These are phyloP conservation scores for Daldinia bambusicola DNA, from an alignment of 495 filamentous ascomycete species.

Conservation along the genomic window DNA sequence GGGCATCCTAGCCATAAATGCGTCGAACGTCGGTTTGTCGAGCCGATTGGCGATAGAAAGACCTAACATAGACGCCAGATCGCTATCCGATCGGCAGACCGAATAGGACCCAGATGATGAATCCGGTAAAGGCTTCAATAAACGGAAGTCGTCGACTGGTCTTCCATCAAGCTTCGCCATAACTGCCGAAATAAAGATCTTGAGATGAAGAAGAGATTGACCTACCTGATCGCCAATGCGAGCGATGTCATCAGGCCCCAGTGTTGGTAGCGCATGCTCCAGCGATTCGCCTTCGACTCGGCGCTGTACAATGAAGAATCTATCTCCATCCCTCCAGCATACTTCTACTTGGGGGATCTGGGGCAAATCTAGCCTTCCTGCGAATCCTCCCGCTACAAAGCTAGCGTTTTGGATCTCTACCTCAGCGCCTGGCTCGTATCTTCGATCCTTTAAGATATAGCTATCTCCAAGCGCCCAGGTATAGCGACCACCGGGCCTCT, in stretches of 20 bases:
- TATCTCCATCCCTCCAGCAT: constrained; percentile 7
- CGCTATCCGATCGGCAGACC: constrained; percentile 5
- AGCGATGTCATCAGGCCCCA: constrained; percentile 5
- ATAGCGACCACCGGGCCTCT: background rate
- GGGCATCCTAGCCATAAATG: constrained; percentile 29
- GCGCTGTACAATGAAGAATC: constrained; percentile 4
- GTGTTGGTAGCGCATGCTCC: background rate
- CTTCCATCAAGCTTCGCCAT: constrained; percentile 17
- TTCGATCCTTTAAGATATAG: constrained; percentile 6
- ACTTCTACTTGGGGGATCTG: background rate
- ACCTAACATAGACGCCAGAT: constrained; percentile 8
- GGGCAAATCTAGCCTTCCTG: background rate
- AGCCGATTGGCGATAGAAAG: background rate
- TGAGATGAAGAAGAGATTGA: constrained; percentile 9
- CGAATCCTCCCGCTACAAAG: background rate
- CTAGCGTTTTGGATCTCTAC: constrained; percentile 12
- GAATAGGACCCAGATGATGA: background rate
- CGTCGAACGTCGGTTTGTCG: background rate
- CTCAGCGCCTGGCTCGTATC: constrained; percentile 4
- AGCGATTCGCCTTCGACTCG: constrained; percentile 13
- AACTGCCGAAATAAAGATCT: background rate
- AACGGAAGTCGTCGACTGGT: constrained; percentile 1
- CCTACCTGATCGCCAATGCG: constrained; percentile 18
- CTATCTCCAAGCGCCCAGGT: constrained; percentile 9
- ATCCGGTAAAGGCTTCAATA: constrained; percentile 5